Evolutionary conservation across 2,329 filamentous ascomycete species (phyloP), one percentile per base, ranked within the genome.

Genomic region (Orbilia javanica): DNA sequence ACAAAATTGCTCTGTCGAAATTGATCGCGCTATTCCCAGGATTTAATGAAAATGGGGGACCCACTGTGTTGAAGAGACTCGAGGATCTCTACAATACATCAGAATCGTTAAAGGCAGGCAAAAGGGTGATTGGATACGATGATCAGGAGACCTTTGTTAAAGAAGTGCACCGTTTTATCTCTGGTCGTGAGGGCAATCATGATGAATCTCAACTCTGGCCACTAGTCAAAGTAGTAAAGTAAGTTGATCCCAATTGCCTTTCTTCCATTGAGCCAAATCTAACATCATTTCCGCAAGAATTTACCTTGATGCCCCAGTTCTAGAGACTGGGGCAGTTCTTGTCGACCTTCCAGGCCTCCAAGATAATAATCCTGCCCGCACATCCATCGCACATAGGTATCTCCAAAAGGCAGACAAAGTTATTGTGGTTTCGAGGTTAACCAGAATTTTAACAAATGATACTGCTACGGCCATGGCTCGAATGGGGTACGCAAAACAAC

Each of bases 341-440:
- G 62, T 65, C 3, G 62, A 65, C n/a, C 29, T 65, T 3, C 62
- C 62, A 20, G 62, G 62, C 11, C 18, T 46, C 13, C 18, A 34
- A 22, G 62, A 65, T 29, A 20, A 46, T 8, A 65, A 46, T n/a
- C 22, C 62, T 10, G 62, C 62, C 8, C 62, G 62, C 22, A n/a
- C 62, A 13, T n/a, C 62, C 4, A n/a, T 65, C 13, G 31, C 62
- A 22, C 3, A 65, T 3, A 27, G 22, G 6, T 65, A 65, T 20
- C 36, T 65, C 3, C 11, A 39, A 11, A 46, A 46, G 13, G 62
- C 39, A 0, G 22, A 46, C 18, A 42, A 65, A 13, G 13, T 65
- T 15, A 29, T 65, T n/a, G 36, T 65, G 1, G 62, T 65, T 3
- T 15, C 62, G 3, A 8, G 27, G 1, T 3, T 60, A 20, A 36